phyloP scores from a whole-genome alignment of 1,139 yeast species.

The Taphrina deformans region DNA sequence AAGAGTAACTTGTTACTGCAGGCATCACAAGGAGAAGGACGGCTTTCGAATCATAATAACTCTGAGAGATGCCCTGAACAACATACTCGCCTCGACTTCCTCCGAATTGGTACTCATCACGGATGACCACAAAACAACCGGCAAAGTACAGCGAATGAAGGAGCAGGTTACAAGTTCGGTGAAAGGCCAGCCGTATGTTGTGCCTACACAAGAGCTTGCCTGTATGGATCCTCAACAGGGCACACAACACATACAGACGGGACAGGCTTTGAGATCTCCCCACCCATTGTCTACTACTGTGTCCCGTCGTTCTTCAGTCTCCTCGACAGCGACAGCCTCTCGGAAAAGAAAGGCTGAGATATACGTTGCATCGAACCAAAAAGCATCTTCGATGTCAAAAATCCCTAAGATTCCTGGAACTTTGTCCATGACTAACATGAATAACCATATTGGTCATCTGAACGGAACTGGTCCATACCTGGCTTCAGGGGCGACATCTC shows the following conservation, averaged over 20 bases:
- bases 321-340: constrained; percentile 13
- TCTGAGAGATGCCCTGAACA: constrained; percentile 62
- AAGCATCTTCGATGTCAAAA: background rate
- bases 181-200: constrained; percentile 11
- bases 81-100: constrained; percentile 68
- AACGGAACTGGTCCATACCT: background rate
- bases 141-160: constrained; percentile 16
- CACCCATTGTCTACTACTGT: background rate
- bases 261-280: background rate
- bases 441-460: background rate
- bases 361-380: background rate
- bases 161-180: constrained; percentile 20
- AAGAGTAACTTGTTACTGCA: constrained; percentile 89
- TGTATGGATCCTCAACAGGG: background rate
- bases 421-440: constrained; percentile 22
- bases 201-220: background rate
- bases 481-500: constrained; percentile 15
- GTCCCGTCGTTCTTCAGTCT: constrained; percentile 26
- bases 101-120: constrained; percentile 81
- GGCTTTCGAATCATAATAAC: constrained; percentile 67
- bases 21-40: constrained; percentile 82
- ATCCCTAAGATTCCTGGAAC: constrained; percentile 21
- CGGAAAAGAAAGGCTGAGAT: constrained; percentile 23
- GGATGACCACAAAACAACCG: constrained; percentile 75
- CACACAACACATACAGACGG: background rate